These are phyloP conservation scores for Pulveroboletus sp. DNA, from an alignment of 768 basidiomycete species.

Conservation along the genomic window DNA sequence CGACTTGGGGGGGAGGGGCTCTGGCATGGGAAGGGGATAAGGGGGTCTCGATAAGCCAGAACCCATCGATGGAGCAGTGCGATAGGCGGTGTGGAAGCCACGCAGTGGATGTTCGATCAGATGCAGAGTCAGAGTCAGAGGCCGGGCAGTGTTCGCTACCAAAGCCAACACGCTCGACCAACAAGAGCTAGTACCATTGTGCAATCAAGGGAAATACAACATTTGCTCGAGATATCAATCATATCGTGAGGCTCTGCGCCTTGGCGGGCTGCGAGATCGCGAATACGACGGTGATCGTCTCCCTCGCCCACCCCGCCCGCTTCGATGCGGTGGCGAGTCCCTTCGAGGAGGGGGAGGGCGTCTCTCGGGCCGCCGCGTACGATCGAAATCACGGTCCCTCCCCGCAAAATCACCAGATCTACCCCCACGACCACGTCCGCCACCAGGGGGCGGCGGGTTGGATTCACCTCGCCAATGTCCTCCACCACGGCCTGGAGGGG, in stretches of 20 bases:
- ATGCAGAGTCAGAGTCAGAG: no score
- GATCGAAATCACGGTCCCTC: conserved; percentile 35
- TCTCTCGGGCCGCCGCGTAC: conserved; percentile 40
- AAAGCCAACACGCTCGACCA: neutral
- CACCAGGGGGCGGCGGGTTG: conserved; percentile 39
- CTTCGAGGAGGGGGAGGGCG: conserved; percentile 41
- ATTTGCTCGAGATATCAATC: conserved; percentile 20
- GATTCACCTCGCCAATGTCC: conserved; percentile 78
- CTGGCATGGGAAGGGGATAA: conserved; percentile 17
- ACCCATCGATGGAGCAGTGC: conserved; percentile 17
- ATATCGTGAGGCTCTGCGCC: conserved; percentile 32
- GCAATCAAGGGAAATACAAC: conserved; percentile 1
- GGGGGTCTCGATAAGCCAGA: conserved; percentile 18
- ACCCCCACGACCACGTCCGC: conserved; percentile 42
- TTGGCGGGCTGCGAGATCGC: conserved; percentile 40
- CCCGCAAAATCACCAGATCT: conserved; percentile 30
- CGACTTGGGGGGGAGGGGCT: conserved; percentile 2
- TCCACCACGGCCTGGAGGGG: conserved; percentile 45
- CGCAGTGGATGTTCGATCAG: neutral
- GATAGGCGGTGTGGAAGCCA: neutral
- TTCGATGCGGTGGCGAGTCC: conserved; percentile 45
- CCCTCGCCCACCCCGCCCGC: conserved; percentile 40
- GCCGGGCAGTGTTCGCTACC: no score
- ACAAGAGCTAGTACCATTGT: neutral
- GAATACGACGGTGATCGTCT: conserved; percentile 36